Evolutionary conservation across 257 asterid genomes (phyloP).

Genomic region (Verbena officinalis): DNA sequence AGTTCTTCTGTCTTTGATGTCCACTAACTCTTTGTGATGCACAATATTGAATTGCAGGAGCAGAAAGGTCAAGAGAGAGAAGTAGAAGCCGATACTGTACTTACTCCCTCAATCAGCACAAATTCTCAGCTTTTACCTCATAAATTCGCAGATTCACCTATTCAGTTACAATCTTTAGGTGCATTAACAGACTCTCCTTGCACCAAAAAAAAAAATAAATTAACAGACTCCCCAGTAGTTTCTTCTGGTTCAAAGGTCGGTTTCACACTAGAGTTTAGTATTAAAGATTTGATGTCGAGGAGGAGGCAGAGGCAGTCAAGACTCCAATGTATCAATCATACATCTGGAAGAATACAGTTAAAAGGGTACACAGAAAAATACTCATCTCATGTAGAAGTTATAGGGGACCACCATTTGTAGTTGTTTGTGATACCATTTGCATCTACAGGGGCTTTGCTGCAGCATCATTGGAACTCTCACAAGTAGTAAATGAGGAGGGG

Average conservation of each 20-base stretch:
- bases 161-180: slow-evolving; percentile 43
- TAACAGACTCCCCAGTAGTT: slow-evolving; percentile 49
- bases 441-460: slow-evolving; percentile 65
- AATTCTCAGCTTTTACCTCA: slow-evolving; percentile 31
- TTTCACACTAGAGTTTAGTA: slow-evolving; percentile 74
- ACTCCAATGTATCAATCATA: slow-evolving; percentile 39
- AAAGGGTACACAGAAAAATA: slow-evolving; percentile 48
- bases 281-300: slow-evolving; percentile 68
- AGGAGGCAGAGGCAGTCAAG: slow-evolving; percentile 70
- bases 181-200: slow-evolving; percentile 45
- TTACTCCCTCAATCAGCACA: slow-evolving; percentile 38
- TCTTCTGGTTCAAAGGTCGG: slow-evolving; percentile 59
- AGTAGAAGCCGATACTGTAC: slow-evolving; percentile 35
- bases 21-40: slow-evolving; percentile 22
- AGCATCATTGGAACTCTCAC: slow-evolving; percentile 81
- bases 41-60: slow-evolving; percentile 38
- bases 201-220: too few species aligned
- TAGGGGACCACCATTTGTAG: slow-evolving; percentile 10
- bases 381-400: slow-evolving; percentile 22
- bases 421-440: slow-evolving; percentile 19
- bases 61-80: slow-evolving; percentile 42
- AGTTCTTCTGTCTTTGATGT: slow-evolving; percentile 15
- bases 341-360: slow-evolving; percentile 49
- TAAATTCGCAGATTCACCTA: slow-evolving; percentile 39
- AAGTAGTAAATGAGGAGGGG: slow-evolving; percentile 65